Base-by-base conservation (phyloP, 306 rosid species). In the Prunus davidiana region DNA sequence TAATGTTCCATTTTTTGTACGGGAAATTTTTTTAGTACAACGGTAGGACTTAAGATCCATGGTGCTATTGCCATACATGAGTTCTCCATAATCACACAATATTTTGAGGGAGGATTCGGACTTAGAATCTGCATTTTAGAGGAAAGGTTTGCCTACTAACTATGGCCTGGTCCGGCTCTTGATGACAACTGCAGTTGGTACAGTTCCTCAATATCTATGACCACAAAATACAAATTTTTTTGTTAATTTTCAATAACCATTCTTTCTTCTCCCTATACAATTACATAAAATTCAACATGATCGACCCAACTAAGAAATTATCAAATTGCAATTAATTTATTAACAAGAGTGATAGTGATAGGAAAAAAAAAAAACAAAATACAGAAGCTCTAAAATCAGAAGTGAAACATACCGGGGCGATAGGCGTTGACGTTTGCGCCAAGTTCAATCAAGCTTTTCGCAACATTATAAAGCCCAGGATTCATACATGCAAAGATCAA, bases 341-440 rank as follows among this genome's bases (percentile, higher is more conserved):
- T 56, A 56, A 20, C 16, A n/a, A 38, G 9, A 38, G 43, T 38
- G 43, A 38, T n/a, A 56, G 11, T 7, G 12, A 56, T 9, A 56
- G 28, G 62, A 9, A 56, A 18, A 4, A 18, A 18, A 28, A 52
- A 15, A 18, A 52, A 52, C 18, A 54, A 54, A 19, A 52, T 62
- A 38, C 43, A 7, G 9, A 38, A 38, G 43, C 51, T 58, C 62
- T 22, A 41, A 74, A 64, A 13, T 45, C 58, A 4, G 11, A 66
- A 7, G 32, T 12, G 47, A 24, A 22, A 18, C 49, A 25, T 88
- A 96, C 99, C 99, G 2, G 96, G 98, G 51, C 98, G 93, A 64
- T 87, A 96, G 2, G 89, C 96, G 64, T 96, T 93, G 78, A 96
- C 84, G 76, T 96, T 91, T 80, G 99, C 98, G 24, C 98, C 98